Percentiles rank a stretch among this genome's conserved stretches.
Conservation (phyloP, 2,329 filamentous ascomycete genomes). For the Penicillium sp. region DNA sequence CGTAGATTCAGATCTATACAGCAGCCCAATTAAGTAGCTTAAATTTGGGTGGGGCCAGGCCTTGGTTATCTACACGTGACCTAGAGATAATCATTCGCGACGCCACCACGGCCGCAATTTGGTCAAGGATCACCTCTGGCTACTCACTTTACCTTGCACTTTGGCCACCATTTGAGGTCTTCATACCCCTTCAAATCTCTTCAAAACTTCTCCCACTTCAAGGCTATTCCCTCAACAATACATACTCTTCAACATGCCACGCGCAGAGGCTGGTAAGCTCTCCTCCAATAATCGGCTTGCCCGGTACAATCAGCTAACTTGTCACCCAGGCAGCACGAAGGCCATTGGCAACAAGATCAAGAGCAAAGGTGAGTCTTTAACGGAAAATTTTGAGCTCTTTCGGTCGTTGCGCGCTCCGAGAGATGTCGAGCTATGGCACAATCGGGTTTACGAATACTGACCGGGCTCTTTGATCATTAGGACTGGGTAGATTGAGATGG, state of each 20-base stretch:
- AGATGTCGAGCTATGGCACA: background rate
- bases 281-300: background rate
- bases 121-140: background rate
- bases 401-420: background rate
- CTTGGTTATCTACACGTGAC: slow-evolving; percentile 3
- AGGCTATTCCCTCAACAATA: background rate
- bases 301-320: background rate
- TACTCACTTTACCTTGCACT: background rate
- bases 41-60: too few species aligned
- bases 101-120: background rate
- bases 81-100: background rate
- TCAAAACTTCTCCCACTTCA: background rate
- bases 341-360: slow-evolving; percentile 90
- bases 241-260: slow-evolving; percentile 68
- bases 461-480: slow-evolving; percentile 46
- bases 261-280: slow-evolving; percentile 80
- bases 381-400: too few species aligned
- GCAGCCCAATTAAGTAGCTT: background rate
- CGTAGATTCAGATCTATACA: background rate
- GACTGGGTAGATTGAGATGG: slow-evolving; percentile 79
- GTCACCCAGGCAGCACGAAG: slow-evolving; percentile 55
- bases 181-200: background rate
- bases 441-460: background rate
- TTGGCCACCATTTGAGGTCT: background rate
- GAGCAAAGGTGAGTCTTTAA: slow-evolving; percentile 20